Evolutionary conservation across 2,329 filamentous ascomycete genomes (phyloP).

Genomic region (Hirsutella minnesotensis): DNA sequence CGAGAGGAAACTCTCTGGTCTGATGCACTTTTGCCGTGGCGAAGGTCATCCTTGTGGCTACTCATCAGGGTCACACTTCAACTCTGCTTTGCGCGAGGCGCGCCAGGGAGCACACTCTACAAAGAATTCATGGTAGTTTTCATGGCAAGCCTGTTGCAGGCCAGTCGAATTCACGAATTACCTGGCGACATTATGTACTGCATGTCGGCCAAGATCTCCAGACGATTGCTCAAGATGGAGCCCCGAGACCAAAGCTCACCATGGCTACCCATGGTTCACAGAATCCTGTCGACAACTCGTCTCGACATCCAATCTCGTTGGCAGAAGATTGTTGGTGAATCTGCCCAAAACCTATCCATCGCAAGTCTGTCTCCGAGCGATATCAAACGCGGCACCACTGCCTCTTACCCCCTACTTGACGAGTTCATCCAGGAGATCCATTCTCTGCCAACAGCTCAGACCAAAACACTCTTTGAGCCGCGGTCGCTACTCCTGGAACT

Average conservation of each 20-base stretch:
- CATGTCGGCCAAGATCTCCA: background rate
- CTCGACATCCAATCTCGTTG: background rate
- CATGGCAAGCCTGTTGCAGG: background rate
- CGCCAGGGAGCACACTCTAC: background rate
- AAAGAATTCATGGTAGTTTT: background rate
- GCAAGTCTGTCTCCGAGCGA: background rate
- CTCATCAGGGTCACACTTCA: background rate
- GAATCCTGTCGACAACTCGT: background rate
- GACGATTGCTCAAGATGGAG: background rate
- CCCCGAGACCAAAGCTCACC: background rate
- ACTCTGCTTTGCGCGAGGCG: background rate
- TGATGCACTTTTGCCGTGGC: background rate
- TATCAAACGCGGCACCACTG: background rate
- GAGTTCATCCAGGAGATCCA: too few species aligned
- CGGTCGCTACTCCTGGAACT: too few species aligned
- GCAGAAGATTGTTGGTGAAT: background rate
- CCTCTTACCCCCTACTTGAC: background rate
- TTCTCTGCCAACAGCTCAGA: too few species aligned
- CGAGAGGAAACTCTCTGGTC: background rate
- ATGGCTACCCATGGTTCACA: background rate
- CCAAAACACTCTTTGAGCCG: too few species aligned
- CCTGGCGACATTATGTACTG: background rate
- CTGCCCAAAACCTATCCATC: background rate
- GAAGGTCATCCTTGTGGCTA: background rate
- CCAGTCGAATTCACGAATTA: background rate